These are phyloP conservation scores for Secale cereale DNA, from an alignment of 176 grass and related monocot species.

Conservation along the genomic window DNA sequence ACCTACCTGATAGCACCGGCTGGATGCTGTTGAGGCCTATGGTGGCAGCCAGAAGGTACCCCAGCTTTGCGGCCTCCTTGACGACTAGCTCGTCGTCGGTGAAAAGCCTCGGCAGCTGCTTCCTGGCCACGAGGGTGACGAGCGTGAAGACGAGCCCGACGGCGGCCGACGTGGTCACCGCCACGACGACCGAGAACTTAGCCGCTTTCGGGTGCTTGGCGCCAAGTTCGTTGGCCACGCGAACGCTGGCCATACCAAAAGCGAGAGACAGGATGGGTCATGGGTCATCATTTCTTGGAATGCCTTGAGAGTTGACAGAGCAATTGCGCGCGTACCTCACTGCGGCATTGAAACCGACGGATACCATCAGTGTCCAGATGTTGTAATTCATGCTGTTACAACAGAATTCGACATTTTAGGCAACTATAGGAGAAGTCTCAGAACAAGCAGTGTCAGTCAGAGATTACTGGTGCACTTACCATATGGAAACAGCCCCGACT, in stretches of 20 bases:
- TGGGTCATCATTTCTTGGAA: background rate
- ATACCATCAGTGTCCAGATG: slow-evolving; percentile 66
- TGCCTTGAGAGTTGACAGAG: background rate
- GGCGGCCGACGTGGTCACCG: slow-evolving; percentile 39
- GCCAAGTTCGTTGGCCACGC: slow-evolving; percentile 75
- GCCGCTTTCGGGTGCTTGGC: slow-evolving; percentile 63
- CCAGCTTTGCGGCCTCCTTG: slow-evolving; percentile 47
- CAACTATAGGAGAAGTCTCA: background rate
- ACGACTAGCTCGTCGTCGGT: slow-evolving; percentile 25
- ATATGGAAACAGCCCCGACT: slow-evolving; percentile 62
- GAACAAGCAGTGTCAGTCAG: background rate
- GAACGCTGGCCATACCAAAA: slow-evolving; percentile 27
- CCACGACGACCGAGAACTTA: slow-evolving; percentile 51
- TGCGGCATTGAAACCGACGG: slow-evolving; percentile 63
- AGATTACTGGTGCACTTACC: slow-evolving; percentile 16
- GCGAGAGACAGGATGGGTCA: background rate
- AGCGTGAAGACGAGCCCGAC: slow-evolving; percentile 47
- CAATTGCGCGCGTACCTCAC: slow-evolving; percentile 37
- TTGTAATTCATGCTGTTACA: slow-evolving; percentile 64
- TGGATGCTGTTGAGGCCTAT: slow-evolving; percentile 80
- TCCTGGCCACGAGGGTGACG: slow-evolving; percentile 33
- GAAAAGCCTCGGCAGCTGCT: slow-evolving; percentile 53
- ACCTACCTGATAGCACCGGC: slow-evolving; percentile 62
- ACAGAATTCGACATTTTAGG: background rate
- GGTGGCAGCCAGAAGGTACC: slow-evolving; percentile 54